Conservation (phyloP, 2,329 filamentous ascomycete species). For the Aureobasidium musti region DNA sequence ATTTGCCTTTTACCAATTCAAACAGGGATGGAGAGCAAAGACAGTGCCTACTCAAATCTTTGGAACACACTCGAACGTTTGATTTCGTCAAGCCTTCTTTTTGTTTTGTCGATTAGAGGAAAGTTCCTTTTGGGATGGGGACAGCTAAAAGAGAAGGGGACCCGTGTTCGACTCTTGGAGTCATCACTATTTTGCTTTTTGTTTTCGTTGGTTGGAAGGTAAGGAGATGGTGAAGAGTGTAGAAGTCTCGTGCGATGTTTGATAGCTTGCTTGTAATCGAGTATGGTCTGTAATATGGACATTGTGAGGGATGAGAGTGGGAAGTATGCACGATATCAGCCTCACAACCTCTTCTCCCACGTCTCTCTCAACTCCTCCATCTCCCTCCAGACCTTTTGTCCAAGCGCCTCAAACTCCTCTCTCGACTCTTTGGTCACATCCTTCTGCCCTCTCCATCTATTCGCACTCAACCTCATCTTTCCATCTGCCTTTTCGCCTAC, state of each 20-base stretch:
- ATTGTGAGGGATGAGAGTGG: neutral
- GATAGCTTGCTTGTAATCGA: too few relatives aligned
- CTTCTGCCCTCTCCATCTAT: constrained; percentile 59
- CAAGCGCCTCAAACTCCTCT: constrained; percentile 70
- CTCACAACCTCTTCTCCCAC: constrained; percentile 46
- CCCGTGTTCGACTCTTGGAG: neutral
- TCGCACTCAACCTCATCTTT: constrained; percentile 50
- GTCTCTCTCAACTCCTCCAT: constrained; percentile 42
- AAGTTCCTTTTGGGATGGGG: neutral
- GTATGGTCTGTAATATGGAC: too few relatives aligned
- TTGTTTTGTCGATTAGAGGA: neutral
- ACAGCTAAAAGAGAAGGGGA: neutral
- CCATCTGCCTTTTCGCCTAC: constrained; percentile 51
- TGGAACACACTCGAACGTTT: constrained; percentile 23
- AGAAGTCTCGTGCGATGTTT: too few relatives aligned
- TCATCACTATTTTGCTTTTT: neutral
- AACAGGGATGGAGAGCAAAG: constrained; percentile 29
- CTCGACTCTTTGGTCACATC: constrained; percentile 66
- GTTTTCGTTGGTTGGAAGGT: too few relatives aligned
- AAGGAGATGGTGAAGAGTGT: too few relatives aligned
- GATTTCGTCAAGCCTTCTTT: constrained; percentile 17
- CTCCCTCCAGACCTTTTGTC: constrained; percentile 51
- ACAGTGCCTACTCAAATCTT: constrained; percentile 28
- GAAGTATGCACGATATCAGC: neutral
- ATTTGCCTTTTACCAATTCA: constrained; percentile 30